phyloP scores from a whole-genome alignment of 495 filamentous ascomycete species.

The Talaromyces thailandensis region DNA sequence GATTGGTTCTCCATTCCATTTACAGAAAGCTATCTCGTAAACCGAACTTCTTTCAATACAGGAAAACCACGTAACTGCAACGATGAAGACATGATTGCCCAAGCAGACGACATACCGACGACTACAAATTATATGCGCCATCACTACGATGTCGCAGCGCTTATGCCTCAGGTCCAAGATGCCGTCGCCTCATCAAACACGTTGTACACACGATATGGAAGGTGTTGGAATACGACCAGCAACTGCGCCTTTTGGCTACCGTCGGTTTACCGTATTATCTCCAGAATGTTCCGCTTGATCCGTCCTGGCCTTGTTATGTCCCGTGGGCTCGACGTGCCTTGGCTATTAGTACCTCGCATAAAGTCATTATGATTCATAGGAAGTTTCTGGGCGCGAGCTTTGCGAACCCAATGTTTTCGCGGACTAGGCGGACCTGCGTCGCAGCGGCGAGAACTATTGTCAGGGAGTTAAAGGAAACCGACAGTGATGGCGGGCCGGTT shows the following conservation, averaged over 20 bases:
- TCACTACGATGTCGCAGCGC: conserved; percentile 26
- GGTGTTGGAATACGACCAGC: conserved; percentile 31
- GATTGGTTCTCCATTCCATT: conserved; percentile 42
- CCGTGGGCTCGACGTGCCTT: conserved; percentile 34
- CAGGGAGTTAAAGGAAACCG: conserved; percentile 25
- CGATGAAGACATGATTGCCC: conserved; percentile 26
- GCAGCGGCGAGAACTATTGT: conserved; percentile 38
- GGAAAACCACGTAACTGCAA: conserved; percentile 27
- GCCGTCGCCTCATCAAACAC: conserved; percentile 24
- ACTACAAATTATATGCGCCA: conserved; percentile 30
- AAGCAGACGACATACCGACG: conserved; percentile 26
- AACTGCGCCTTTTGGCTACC: conserved; percentile 29
- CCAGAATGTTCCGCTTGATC: conserved; percentile 22
- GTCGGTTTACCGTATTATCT: conserved; percentile 23
- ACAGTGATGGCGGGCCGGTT: conserved; percentile 24
- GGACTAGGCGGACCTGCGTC: conserved; percentile 34
- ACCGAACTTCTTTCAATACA: conserved; percentile 30
- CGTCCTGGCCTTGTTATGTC: conserved; percentile 28
- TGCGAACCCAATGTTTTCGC: conserved; percentile 25
- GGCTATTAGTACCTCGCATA: conserved; percentile 36
- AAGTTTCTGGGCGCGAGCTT: conserved; percentile 37
- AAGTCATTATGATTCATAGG: conserved; percentile 45
- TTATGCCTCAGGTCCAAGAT: conserved; percentile 34
- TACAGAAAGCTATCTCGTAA: conserved; percentile 36
- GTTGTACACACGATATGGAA: conserved; percentile 30